Evolutionary conservation across 345 rosid species (phyloP).

Genomic region (Eutrema heterophyllum): DNA sequence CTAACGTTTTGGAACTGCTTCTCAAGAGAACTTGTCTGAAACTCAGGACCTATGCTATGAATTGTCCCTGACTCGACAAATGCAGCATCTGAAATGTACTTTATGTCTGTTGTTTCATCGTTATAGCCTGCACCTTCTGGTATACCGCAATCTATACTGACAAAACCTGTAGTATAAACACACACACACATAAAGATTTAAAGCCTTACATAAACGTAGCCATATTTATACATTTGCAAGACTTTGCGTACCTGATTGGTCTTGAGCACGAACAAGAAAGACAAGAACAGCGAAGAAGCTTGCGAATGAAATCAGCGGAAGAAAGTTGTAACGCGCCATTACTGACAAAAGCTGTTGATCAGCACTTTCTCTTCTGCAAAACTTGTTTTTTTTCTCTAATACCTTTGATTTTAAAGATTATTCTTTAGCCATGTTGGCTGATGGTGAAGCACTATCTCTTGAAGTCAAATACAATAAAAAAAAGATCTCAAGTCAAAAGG

Average conservation of each 20-base stretch:
- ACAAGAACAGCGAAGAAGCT: neutral
- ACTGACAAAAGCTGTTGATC: neutral
- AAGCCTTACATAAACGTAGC: neutral
- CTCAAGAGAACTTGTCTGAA: neutral
- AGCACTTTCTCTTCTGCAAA: neutral
- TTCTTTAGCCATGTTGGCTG: conserved; percentile 9
- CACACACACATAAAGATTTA: neutral
- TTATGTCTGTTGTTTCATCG: conserved; percentile 24
- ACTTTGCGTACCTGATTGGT: conserved; percentile 32
- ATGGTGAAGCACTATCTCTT: conserved; percentile 24
- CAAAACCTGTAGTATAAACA: neutral
- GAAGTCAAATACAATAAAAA: neutral
- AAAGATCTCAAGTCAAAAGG: neutral
- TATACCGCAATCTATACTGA: conserved; percentile 6
- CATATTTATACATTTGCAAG: neutral
- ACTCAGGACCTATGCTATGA: conserved; percentile 2
- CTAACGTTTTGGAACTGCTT: conserved; percentile 24
- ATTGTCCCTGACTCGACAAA: conserved; percentile 26
- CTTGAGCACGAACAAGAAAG: conserved; percentile 20
- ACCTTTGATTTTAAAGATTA: neutral
- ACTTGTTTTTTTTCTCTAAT: neutral
- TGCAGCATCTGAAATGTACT: conserved; percentile 27
- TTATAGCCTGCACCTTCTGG: neutral
- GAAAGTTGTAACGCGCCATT: conserved; percentile 6
- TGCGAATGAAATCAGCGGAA: neutral